Conservation (phyloP, 2,329 filamentous ascomycete species). For the Fusarium coicis region DNA sequence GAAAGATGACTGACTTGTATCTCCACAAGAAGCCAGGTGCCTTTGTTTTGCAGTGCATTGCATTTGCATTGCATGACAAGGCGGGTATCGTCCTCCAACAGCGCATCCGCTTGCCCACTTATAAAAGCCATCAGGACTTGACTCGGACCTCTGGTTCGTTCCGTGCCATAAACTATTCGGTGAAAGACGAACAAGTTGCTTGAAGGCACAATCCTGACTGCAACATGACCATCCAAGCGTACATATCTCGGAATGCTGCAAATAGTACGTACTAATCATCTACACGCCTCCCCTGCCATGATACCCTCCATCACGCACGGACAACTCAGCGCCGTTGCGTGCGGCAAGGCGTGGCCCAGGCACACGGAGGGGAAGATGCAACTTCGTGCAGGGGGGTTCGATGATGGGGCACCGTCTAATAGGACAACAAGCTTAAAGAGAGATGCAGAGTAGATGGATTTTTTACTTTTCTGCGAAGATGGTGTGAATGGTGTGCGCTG, state of each 20-base stretch:
- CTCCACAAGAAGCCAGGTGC: slow-evolving; percentile 26
- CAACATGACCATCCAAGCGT: slow-evolving; percentile 33
- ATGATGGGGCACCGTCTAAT: slow-evolving; percentile 58
- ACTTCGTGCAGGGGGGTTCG: slow-evolving; percentile 42
- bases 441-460: slow-evolving; percentile 31
- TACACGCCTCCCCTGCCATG: slow-evolving; percentile 32
- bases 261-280: slow-evolving; percentile 10
- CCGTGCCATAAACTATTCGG: slow-evolving; percentile 9
- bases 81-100: slow-evolving; percentile 29
- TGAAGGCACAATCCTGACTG: slow-evolving; percentile 9
- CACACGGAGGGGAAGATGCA: slow-evolving; percentile 35
- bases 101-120: slow-evolving; percentile 23
- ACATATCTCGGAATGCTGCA: slow-evolving; percentile 18
- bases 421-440: slow-evolving; percentile 44
- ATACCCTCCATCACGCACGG: slow-evolving; percentile 47
- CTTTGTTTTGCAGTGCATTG: slow-evolving; percentile 30
- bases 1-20: slow-evolving; percentile 20
- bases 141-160: background rate
- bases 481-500: slow-evolving; percentile 31
- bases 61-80: slow-evolving; percentile 38
- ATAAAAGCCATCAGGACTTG: slow-evolving; percentile 18
- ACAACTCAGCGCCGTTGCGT: slow-evolving; percentile 46
- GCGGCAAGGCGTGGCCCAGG: slow-evolving; percentile 40
- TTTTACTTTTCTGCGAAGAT: slow-evolving; percentile 16
- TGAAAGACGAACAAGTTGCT: slow-evolving; percentile 7